A percentile compares a stretch with the other conserved stretches of the same genome.
These are phyloP conservation scores for Chrysanthemum lavandulifolium DNA, from an alignment of 129 eudicot genomes.

Conservation along the genomic window DNA sequence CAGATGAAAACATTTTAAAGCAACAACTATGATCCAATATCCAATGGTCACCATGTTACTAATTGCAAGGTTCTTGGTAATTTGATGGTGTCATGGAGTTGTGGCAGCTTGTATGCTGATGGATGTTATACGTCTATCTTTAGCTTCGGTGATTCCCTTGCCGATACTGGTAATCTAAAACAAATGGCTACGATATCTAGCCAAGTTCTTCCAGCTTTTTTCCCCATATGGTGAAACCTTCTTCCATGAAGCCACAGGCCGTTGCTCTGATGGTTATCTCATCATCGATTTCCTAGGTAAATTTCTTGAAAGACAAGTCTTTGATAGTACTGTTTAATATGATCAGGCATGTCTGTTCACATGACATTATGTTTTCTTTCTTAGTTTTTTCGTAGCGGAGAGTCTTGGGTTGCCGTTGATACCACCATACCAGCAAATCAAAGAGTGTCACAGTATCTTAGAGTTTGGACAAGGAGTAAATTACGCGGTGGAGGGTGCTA, in stretches of 20 bases:
- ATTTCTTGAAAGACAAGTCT: no score
- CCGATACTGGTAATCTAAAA: not conserved
- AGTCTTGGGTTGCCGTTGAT: conserved; percentile 3
- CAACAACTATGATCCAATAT: not conserved
- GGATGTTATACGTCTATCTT: not conserved
- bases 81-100: not conserved
- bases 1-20: no score
- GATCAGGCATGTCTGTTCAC: no score
- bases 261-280: not conserved
- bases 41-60: not conserved
- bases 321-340: no score
- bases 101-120: not conserved
- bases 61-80: not conserved
- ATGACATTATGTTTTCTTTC: not conserved
- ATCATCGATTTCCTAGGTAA: not conserved
- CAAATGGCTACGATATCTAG: not conserved
- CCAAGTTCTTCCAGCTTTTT: not conserved
- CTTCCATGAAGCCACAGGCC: not conserved
- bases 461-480: no score
- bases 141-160: not conserved
- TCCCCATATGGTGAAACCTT: not conserved
- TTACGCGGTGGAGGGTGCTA: no score
- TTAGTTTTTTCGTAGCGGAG: not conserved
- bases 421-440: no score
- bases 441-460: no score